A percentile compares a stretch with the other conserved stretches of the same genome.
Conservation (phyloP, 2,329 filamentous ascomycete genomes). For the Talaromyces funiculosus region DNA sequence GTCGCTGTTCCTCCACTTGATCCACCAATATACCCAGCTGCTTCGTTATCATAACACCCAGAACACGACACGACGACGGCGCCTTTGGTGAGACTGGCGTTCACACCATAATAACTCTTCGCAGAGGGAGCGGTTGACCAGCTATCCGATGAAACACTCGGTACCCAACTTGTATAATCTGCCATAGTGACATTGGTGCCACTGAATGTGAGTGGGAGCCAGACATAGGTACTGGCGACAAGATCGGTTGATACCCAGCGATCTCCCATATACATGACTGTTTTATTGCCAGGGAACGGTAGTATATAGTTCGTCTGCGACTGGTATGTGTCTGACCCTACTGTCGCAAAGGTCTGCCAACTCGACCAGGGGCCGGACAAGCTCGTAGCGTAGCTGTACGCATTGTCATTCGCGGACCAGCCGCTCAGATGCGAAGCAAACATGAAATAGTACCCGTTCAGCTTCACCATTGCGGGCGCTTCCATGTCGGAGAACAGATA, state of each 20-base stretch:
- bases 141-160: not conserved
- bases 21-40: conserved; percentile 54
- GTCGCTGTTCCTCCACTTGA: conserved; percentile 42
- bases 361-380: conserved; percentile 56
- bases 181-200: conserved; percentile 7
- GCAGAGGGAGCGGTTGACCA: conserved; percentile 7
- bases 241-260: conserved; percentile 60
- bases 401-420: conserved; percentile 47
- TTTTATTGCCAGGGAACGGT: conserved; percentile 28
- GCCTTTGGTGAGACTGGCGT: conserved; percentile 36
- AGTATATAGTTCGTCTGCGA: conserved; percentile 59
- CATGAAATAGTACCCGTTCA: conserved; percentile 57
- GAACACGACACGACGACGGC: conserved; percentile 47
- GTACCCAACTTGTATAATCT: conserved; percentile 5
- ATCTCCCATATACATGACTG: conserved; percentile 60
- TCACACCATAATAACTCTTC: conserved; percentile 1
- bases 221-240: conserved; percentile 57
- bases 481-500: conserved; percentile 55
- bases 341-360: conserved; percentile 53
- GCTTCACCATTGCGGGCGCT: conserved; percentile 59
- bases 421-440: conserved; percentile 53
- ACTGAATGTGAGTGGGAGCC: conserved; percentile 49
- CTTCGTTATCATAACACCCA: conserved; percentile 46
- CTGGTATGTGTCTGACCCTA: conserved; percentile 53
- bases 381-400: conserved; percentile 54